Evolutionary conservation across 352 stramenopile genomes (phyloP).

Genomic region (Plasmopara viticola): DNA sequence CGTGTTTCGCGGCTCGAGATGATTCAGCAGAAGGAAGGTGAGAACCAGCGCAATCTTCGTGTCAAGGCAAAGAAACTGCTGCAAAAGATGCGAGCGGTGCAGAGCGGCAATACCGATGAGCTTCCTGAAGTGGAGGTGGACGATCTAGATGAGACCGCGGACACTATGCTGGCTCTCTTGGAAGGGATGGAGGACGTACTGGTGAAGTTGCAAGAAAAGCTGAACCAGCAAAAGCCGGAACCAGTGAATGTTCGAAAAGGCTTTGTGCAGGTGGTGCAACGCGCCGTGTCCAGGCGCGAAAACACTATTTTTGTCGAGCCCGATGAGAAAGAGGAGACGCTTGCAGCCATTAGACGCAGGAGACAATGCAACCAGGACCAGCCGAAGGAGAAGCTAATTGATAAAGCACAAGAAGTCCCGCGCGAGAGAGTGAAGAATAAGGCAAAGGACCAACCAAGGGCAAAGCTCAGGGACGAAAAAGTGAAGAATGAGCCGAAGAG

Average conservation of each 20-base stretch:
- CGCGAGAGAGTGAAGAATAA: conserved; percentile 8
- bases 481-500: conserved; percentile 7
- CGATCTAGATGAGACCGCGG: conserved; percentile 19
- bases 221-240: conserved; percentile 34
- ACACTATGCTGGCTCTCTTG: conserved; percentile 34
- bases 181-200: conserved; percentile 46
- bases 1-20: conserved; percentile 26
- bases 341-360: conserved; percentile 23
- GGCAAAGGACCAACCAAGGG: conserved; percentile 4
- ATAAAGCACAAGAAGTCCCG: neutral
- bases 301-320: conserved; percentile 19
- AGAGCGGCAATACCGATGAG: conserved; percentile 23
- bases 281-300: conserved; percentile 20
- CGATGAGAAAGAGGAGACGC: conserved; percentile 21
- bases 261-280: conserved; percentile 24
- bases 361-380: conserved; percentile 24
- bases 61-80: conserved; percentile 29
- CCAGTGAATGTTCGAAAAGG: conserved; percentile 16
- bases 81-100: conserved; percentile 30
- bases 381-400: conserved; percentile 2
- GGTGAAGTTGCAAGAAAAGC: conserved; percentile 48
- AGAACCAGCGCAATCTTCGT: conserved; percentile 11
- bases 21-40: conserved; percentile 22
- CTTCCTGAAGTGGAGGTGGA: conserved; percentile 15
- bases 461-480: conserved; percentile 11